phyloP scores from a whole-genome alignment of 805 yeast species.

The Cyberlindnera lachancei region DNA sequence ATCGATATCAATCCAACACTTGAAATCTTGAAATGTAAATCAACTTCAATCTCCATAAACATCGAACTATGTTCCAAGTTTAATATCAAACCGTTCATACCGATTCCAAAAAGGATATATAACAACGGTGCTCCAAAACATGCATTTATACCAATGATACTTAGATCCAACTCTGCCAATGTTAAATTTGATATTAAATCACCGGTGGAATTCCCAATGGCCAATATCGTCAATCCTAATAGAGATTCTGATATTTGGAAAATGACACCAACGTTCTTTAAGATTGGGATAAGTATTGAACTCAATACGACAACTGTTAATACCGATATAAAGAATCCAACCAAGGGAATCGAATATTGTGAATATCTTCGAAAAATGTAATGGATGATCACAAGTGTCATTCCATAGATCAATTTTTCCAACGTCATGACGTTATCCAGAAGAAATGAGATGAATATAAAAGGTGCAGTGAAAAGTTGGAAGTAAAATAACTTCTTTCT shows the following conservation, averaged over 20 bases:
- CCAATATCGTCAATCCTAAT: slow-evolving; percentile 81
- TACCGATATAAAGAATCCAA: slow-evolving; percentile 64
- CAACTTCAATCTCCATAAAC: slow-evolving; percentile 12
- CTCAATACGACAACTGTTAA: slow-evolving; percentile 66
- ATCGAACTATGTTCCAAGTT: slow-evolving; percentile 12
- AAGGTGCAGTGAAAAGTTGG: slow-evolving; percentile 23
- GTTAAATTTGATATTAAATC: slow-evolving; percentile 81
- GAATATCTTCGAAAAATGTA: background rate
- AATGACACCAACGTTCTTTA: slow-evolving; percentile 54
- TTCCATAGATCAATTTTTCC: background rate
- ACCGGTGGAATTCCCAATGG: slow-evolving; percentile 89
- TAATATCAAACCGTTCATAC: slow-evolving; percentile 58
- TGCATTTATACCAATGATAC: slow-evolving; percentile 89
- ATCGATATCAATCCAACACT: slow-evolving; percentile 16
- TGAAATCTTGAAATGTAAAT: slow-evolving; percentile 18
- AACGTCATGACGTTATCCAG: background rate
- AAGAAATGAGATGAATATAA: slow-evolving; percentile 1
- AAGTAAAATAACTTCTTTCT: slow-evolving; percentile 19
- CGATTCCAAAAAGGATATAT: slow-evolving; percentile 72
- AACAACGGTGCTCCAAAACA: slow-evolving; percentile 91
- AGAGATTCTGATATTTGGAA: slow-evolving; percentile 66
- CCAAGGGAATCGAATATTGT: slow-evolving; percentile 22
- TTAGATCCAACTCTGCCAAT: slow-evolving; percentile 72
- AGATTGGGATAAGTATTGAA: slow-evolving; percentile 55
- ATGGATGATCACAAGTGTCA: background rate